Evolutionary conservation across 1,284 basidiomycete species (phyloP).

Genomic region (Agroathelia rolfsii): DNA sequence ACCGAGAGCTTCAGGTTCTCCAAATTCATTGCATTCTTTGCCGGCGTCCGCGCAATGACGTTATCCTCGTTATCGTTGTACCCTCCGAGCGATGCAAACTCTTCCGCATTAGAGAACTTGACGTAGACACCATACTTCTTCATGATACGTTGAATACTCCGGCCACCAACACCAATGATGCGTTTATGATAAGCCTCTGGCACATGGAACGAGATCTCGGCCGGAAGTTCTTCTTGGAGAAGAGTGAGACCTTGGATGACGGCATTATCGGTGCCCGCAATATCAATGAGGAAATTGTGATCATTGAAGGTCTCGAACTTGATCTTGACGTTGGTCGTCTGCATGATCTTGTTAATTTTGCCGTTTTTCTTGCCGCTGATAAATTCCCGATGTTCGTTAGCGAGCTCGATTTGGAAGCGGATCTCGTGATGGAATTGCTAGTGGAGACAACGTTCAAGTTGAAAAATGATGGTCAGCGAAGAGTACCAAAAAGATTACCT

Average conservation of each 20-base stretch:
- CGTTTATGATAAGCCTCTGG: conserved; percentile 98
- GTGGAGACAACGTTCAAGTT: conserved; percentile 6
- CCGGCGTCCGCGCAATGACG: conserved; percentile 92
- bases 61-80: conserved; percentile 99
- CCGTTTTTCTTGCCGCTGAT: conserved; percentile 98
- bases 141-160: conserved; percentile 99
- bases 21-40: conserved; percentile 94
- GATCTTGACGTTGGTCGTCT: conserved; percentile 92
- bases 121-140: conserved; percentile 99
- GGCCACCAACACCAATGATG: conserved; percentile 96
- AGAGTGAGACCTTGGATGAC: conserved; percentile 84
- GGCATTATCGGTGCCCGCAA: conserved; percentile 72
- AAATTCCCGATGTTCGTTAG: conserved; percentile 97
- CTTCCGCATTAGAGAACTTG: conserved; percentile 98
- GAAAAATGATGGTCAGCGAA: conserved; percentile 1
- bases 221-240: conserved; percentile 93
- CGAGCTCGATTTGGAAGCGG: conserved; percentile 96
- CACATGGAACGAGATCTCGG: conserved; percentile 99
- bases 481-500: conserved; percentile 50
- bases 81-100: conserved; percentile 90
- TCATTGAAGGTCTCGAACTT: conserved; percentile 99
- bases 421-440: conserved; percentile 94
- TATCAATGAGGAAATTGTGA: conserved; percentile 97
- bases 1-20: conserved; percentile 94
- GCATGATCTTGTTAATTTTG: conserved; percentile 98